Evolutionary conservation across 208 protist species (phyloP), one percentile per base, ranked within the genome.

Genomic region (Leptomonas pyrrhocoris): DNA sequence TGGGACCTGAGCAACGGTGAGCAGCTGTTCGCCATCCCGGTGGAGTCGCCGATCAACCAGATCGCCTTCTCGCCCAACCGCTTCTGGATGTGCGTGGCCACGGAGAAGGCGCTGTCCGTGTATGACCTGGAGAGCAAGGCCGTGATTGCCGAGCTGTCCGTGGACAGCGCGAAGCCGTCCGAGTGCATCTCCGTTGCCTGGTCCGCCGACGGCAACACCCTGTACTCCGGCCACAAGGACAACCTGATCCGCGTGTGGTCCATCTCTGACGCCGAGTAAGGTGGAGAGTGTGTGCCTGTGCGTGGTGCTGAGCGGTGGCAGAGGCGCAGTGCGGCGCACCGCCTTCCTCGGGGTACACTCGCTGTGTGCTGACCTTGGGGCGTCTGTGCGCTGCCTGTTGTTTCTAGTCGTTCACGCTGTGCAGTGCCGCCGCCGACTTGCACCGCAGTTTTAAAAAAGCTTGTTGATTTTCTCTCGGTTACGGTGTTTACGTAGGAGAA

Each of bases 11-110:
- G 89, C 68, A 90, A 95, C 73, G 98, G 98, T 72, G 97, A 99
- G 86, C 85, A 97, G 71, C 93, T 99, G 31, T 99, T 97, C 85
- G 90, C 94, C 54, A 91, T 99, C 73, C 93, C 98, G 43, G 96
- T 95, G 58, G 73, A 83, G 55, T 79, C 92, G 54, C 81, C 86
- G 50, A 94, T 94, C 86, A 93, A 99, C 88, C 87, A 97, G 74
- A 90, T 99, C 57, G 79, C 83, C 85, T 99, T 99, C 97, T 98
- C 91, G 50, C 98, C 99, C 60, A 99, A 97, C 94, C 93, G 98
- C 73, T 99, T 99, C 89, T 99, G 98, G 98, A 96, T 99, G 71
- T 99, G 97, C 85, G 98, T 98, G 53, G 98, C 98, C 46, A 98
- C 98, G 57, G 89, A 94, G 34, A 80, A 85, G 73, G 68, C 66